phyloP scores from a whole-genome alignment of 2,329 filamentous ascomycete genomes.

The Colletotrichum zoysiae region DNA sequence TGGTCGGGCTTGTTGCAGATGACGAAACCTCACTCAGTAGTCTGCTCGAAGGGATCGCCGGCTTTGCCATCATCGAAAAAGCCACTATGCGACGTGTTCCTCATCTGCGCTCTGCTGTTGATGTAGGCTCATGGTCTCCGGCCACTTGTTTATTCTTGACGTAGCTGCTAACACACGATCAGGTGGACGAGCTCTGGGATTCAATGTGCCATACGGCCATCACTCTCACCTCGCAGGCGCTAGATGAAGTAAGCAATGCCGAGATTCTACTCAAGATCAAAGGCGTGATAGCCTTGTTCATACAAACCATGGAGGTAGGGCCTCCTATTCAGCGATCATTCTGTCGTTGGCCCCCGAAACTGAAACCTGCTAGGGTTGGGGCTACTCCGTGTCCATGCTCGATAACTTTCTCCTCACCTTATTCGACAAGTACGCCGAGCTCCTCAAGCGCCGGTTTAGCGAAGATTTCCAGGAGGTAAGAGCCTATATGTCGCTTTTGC shows the following conservation, averaged over 20 bases:
- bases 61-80: conserved; percentile 96
- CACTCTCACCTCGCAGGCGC: conserved; percentile 81
- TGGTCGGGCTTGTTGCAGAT: conserved; percentile 82
- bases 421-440: conserved; percentile 93
- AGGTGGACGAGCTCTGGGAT: conserved; percentile 99
- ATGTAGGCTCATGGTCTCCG: conserved; percentile 68
- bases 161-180: conserved; percentile 21
- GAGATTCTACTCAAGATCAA: conserved; percentile 96
- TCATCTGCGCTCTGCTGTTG: conserved; percentile 82
- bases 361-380: conserved; percentile 76
- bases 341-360: conserved; percentile 1
- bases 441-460: conserved; percentile 91
- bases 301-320: conserved; percentile 94
- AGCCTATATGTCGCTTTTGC: conserved; percentile 1
- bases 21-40: conserved; percentile 90
- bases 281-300: conserved; percentile 91
- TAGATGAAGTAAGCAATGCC: conserved; percentile 86
- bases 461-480: conserved; percentile 92
- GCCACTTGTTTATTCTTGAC: background rate
- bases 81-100: conserved; percentile 90
- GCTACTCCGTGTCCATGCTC: conserved; percentile 84
- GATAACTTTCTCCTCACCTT: conserved; percentile 88
- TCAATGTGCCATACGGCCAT: conserved; percentile 95
- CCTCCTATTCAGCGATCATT: background rate
- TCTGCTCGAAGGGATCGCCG: conserved; percentile 91